Percentiles rank a stretch among this genome's conserved stretches.
These are phyloP conservation scores for Mycogone perniciosa DNA, from an alignment of 2,329 filamentous ascomycete genomes.

Conservation along the genomic window DNA sequence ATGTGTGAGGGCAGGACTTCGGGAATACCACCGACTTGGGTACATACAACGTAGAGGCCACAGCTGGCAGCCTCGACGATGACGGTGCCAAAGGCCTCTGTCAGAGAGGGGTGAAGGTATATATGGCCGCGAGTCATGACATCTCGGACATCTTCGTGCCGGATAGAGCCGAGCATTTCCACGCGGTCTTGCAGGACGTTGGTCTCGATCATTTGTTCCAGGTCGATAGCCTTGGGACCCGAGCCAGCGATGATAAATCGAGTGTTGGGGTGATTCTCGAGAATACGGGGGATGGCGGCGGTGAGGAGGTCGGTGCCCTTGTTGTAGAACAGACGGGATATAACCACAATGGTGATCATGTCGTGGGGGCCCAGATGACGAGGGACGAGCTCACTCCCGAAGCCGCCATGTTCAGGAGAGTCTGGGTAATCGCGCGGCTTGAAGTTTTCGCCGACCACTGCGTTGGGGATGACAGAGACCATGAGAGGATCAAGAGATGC, in stretches of 20 bases:
- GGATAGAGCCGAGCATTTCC: constrained; percentile 82
- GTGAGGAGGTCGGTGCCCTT: constrained; percentile 98
- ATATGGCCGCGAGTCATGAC: constrained; percentile 97
- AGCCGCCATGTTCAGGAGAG: constrained; percentile 25
- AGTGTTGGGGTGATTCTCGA: constrained; percentile 84
- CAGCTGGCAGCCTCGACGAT: constrained; percentile 96
- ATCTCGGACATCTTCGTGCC: constrained; percentile 93
- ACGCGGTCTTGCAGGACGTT: constrained; percentile 92
- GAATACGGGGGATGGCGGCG: constrained; percentile 86
- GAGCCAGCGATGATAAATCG: constrained; percentile 95
- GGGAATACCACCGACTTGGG: constrained; percentile 91
- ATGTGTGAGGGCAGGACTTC: constrained; percentile 94
- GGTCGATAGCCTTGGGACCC: constrained; percentile 91
- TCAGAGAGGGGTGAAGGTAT: constrained; percentile 89
- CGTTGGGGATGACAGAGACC: constrained; percentile 97
- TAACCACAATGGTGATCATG: constrained; percentile 91
- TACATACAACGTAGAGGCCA: constrained; percentile 93
- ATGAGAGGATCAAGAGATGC: constrained; percentile 92
- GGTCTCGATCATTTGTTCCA: constrained; percentile 96
- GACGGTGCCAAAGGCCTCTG: constrained; percentile 95
- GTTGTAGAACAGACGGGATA: constrained; percentile 96
- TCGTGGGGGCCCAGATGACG: constrained; percentile 74
- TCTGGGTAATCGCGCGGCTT: constrained; percentile 51
- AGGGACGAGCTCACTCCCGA: constrained; percentile 45
- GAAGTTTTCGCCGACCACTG: constrained; percentile 95